Conservation (phyloP, 805 yeast species). For the Candida golubevii region DNA sequence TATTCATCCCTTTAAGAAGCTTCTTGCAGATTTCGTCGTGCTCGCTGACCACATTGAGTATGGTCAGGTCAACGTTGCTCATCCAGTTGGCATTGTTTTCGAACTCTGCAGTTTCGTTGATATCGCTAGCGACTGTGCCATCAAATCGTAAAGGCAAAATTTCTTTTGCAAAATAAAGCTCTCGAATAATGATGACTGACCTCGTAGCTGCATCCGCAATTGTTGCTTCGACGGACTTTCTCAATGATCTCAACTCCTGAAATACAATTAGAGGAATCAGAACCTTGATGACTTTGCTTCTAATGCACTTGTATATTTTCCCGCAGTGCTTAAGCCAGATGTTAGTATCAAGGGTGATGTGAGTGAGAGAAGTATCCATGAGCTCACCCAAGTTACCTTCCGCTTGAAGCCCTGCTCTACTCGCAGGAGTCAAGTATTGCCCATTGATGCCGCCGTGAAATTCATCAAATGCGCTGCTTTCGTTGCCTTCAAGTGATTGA, state of each 20-base stretch:
- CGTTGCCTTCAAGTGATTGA: constrained; percentile 5
- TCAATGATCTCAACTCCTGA: constrained; percentile 67
- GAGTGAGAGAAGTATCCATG: constrained; percentile 54
- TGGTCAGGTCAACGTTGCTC: constrained; percentile 65
- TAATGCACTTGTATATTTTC: constrained; percentile 62
- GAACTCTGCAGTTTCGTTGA: constrained; percentile 70
- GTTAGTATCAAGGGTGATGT: constrained; percentile 68
- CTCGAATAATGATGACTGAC: constrained; percentile 70
- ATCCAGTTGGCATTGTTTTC: constrained; percentile 73
- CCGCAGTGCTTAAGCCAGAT: constrained; percentile 83
- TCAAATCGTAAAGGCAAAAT: constrained; percentile 62
- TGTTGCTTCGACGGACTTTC: constrained; percentile 67
- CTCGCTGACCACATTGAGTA: constrained; percentile 46
- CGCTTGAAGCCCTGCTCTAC: constrained; percentile 13
- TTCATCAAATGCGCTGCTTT: constrained; percentile 17
- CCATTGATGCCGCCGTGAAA: constrained; percentile 22
- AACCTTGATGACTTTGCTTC: constrained; percentile 53
- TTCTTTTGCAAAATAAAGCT: constrained; percentile 52
- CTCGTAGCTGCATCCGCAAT: constrained; percentile 79
- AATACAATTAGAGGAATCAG: constrained; percentile 72
- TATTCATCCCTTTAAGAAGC: constrained; percentile 35
- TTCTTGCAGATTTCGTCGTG: constrained; percentile 39
- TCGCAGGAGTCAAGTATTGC: constrained; percentile 15
- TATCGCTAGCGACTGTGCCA: constrained; percentile 62
- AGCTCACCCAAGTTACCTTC: constrained; percentile 53